These are phyloP conservation scores for Avicennia marina DNA, from an alignment of 257 asterid species.

Conservation along the genomic window DNA sequence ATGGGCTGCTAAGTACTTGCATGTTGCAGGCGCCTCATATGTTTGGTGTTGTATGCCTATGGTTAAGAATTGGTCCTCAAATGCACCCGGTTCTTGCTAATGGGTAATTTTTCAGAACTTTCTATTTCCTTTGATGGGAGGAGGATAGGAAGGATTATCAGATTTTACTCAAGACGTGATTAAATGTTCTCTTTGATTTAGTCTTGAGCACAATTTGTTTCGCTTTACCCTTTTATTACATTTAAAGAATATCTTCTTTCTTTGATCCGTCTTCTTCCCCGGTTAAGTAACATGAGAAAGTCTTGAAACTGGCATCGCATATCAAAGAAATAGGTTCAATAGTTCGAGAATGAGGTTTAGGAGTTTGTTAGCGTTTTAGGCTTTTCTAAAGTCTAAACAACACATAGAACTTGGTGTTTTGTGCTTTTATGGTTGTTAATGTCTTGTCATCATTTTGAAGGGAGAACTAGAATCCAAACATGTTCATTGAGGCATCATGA, in stretches of 20 bases:
- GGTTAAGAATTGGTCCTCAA: constrained; percentile 38
- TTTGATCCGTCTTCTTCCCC: constrained; percentile 36
- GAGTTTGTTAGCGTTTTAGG: constrained; percentile 27
- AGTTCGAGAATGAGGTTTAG: constrained; percentile 43
- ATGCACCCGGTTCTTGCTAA: constrained; percentile 56
- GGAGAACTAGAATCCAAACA: constrained; percentile 36
- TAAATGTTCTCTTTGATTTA: constrained; percentile 39
- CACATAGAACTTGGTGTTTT: constrained; percentile 32
- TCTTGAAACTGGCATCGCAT: constrained; percentile 28
- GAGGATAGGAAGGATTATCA: constrained; percentile 45
- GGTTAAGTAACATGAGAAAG: constrained; percentile 29
- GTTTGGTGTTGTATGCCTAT: constrained; percentile 24
- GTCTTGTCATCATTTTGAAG: constrained; percentile 32
- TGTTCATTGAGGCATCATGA: constrained; percentile 24
- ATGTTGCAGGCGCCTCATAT: constrained; percentile 17
- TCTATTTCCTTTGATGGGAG: constrained; percentile 31
- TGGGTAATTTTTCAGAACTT: constrained; percentile 58
- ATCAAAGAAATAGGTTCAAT: constrained; percentile 51
- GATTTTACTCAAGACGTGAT: constrained; percentile 50
- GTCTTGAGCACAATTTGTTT: constrained; percentile 50
- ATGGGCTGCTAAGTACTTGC: constrained; percentile 98
- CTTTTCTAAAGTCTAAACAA: constrained; percentile 29
- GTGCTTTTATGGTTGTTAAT: constrained; percentile 32
- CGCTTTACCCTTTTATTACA: background rate
- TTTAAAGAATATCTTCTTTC: constrained; percentile 25